phyloP scores from a whole-genome alignment of 345 rosid species.

The Gossypium turneri region DNA sequence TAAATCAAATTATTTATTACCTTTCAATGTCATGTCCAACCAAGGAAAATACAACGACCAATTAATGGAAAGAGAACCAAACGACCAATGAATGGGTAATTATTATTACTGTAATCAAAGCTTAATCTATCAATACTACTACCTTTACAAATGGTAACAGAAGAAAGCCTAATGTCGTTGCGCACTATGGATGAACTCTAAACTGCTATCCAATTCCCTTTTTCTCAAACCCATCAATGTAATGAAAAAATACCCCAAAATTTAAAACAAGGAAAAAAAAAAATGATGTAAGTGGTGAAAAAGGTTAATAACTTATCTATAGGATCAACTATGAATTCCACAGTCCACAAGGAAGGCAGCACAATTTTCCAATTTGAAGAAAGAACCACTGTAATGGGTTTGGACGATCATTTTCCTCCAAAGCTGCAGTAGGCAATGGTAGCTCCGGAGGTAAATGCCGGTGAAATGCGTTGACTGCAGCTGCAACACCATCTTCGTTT shows the following conservation, averaged over 20 bases:
- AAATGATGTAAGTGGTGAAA: slow-evolving; percentile 8
- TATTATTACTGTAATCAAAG: neutral
- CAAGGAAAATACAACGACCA: neutral
- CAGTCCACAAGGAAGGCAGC: slow-evolving; percentile 54
- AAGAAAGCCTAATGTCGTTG: neutral
- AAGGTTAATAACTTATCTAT: slow-evolving; percentile 11
- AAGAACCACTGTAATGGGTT: slow-evolving; percentile 63
- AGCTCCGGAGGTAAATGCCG: slow-evolving; percentile 71
- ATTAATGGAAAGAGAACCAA: neutral
- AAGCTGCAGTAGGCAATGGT: slow-evolving; percentile 42
- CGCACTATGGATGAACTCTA: neutral
- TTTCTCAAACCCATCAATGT: slow-evolving; percentile 23
- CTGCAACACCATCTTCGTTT: slow-evolving; percentile 91
- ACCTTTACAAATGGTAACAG: slow-evolving; percentile 11
- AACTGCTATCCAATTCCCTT: neutral
- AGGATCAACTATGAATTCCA: slow-evolving; percentile 19
- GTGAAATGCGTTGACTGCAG: slow-evolving; percentile 89
- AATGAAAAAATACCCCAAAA: slow-evolving; percentile 31
- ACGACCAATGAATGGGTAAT: neutral
- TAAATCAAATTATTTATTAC: no score
- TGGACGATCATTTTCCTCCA: slow-evolving; percentile 44
- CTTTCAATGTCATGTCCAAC: neutral
- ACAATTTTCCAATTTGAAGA: slow-evolving; percentile 56
- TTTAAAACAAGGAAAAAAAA: neutral
- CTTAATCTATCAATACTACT: neutral